Base-by-base conservation (phyloP, 2,329 filamentous ascomycete species). In the Tympanopsis confertula region DNA sequence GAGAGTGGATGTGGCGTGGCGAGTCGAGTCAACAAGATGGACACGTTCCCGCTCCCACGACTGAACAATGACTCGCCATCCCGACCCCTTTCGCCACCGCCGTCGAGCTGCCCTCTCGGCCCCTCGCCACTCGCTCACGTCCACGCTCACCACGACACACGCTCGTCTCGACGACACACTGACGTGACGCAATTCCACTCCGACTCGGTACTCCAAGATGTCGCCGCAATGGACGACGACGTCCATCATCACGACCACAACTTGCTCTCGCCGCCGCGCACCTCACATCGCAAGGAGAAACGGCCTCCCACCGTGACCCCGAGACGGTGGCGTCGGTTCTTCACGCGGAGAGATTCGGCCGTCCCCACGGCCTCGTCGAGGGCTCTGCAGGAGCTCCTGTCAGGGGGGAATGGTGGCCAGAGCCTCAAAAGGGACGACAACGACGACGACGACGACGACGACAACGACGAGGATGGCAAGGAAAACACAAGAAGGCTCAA, bases 281-380 rank as follows among this genome's bases (percentile, higher is more conserved):
- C 22, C 22, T 26, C 22, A 10, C 7, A 7, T 10, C 22, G 22
- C 7, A 7, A n/a, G 7, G 22, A 26, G 22, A 26, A n/a, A 7
- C 22, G 22, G 22, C 22, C 7, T n/a, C 7, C 41, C 33, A 14
- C 30, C 20, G 7, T 41, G 36, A 26, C 39, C 36, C 33, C 40
- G 39, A 10, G 41, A 43, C 20, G 45, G 41, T 18, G 39, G 7
- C 7, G 7, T n/a, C 7, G 7, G 7, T 26, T 26, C 22, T 26
- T 26, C 22, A 26, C 22, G 7, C 22, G 7, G 7, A 7, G 22
- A n/a, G 7, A 7, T 7, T n/a, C 22, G 22, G 22, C 22, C 22
- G 22, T 7, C 22, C 22, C 7, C 22, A n/a, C 22, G 7, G 22
- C 22, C 22, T n/a, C 22, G 22, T n/a, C 22, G 22, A 7, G 7